Evolutionary conservation across 768 basidiomycete genomes (phyloP), one percentile per base, ranked within the genome.

Genomic region (Austroboletus eburneus): DNA sequence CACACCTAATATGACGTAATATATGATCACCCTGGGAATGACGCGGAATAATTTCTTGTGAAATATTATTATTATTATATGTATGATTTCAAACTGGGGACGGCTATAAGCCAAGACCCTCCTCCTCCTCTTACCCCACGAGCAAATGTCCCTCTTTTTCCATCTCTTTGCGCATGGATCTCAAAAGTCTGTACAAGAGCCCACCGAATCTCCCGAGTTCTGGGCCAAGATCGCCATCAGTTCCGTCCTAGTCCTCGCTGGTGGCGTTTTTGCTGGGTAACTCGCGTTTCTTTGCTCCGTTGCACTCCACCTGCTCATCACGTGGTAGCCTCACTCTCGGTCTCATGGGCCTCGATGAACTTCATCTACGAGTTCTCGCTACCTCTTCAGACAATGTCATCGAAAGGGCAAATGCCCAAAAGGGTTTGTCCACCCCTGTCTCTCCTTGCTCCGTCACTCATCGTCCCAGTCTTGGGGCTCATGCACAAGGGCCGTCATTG

Each of bases 191-290:
- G 45, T 30, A 22, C 57, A 65, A 12, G 66, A 69, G 18, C 62
- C 62, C 0, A 32, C 63, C 6, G 79, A 77, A 20, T 80, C 84
- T 0, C 72, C 83, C 2, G 78, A 79, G 45, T 96, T 92, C 64
- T 88, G 77, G 73, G 79, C 69, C 48, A 89, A 92, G 60, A 67
- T 96, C 24, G 50, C 75, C 17, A 66, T 91, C 42, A 87, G 86
- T 43, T 71, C 69, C 4, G 62, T 68, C 3, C 74, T 98, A 22
- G 92, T 98, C 7, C 67, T 98, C 2, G 70, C 80, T 0, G 94
- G 94, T 3, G 94, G 94, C 43, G 84, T 93, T 5, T 96, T 98
- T 62, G 90, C 94, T 12, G 94, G 94, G 93, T 88, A 24, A n/a
- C n/a, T n/a, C n/a, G n/a, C n/a, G n/a, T n/a, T n/a, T n/a, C n/a